Evolutionary conservation across 371 early-diverging fungal genomes (phyloP).

Genomic region (Mortierella sp.): DNA sequence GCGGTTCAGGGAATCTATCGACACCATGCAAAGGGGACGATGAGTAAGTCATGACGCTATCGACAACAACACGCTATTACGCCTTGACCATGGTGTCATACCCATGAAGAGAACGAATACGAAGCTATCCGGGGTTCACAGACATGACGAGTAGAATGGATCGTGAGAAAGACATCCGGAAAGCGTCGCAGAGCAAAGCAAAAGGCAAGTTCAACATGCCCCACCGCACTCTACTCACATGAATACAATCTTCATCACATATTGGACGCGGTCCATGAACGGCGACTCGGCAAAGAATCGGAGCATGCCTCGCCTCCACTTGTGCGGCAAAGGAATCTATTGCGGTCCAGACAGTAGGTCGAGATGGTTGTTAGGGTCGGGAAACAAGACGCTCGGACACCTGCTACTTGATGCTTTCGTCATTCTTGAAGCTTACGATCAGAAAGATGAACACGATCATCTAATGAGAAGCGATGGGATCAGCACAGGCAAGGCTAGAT

Average conservation of each 20-base stretch:
- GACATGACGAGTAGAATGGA: background rate
- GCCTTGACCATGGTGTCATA: slow-evolving; percentile 30
- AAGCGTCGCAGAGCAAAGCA: no score
- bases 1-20: slow-evolving; percentile 75
- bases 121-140: slow-evolving; percentile 54
- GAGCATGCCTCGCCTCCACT: slow-evolving; percentile 67
- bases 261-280: slow-evolving; percentile 61
- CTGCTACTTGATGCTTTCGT: background rate
- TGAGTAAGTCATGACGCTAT: background rate
- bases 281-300: slow-evolving; percentile 63
- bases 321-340: slow-evolving; percentile 68
- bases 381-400: no score
- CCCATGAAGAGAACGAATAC: slow-evolving; percentile 74
- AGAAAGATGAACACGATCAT: slow-evolving; percentile 50
- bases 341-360: slow-evolving; percentile 1
- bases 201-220: no score
- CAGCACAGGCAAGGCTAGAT: slow-evolving; percentile 5
- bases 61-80: background rate
- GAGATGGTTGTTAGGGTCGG: no score
- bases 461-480: slow-evolving; percentile 22
- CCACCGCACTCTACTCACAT: slow-evolving; percentile 55
- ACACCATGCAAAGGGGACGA: background rate
- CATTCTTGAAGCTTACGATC: slow-evolving; percentile 24
- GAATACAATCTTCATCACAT: slow-evolving; percentile 68
- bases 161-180: background rate